A percentile compares a stretch with the other conserved stretches of the same genome.
Evolutionary conservation across 75 land plant genomes (phyloP).

Genomic region (Cryptomeria japonica): DNA sequence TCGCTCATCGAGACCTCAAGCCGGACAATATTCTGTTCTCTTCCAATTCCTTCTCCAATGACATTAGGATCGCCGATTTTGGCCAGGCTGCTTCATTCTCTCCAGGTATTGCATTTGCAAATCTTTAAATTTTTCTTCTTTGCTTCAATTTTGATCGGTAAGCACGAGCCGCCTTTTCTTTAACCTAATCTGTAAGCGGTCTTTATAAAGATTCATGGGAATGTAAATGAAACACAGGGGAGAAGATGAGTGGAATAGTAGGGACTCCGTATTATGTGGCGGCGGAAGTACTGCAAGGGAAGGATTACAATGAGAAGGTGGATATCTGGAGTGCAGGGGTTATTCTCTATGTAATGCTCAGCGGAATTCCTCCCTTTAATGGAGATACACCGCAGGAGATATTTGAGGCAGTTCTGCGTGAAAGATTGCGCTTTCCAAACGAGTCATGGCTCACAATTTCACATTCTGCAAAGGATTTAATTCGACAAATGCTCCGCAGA

Average conservation of each 20-base stretch:
- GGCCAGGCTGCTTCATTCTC: constrained; percentile 64
- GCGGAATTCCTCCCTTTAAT: too few species aligned
- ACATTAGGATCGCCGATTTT: constrained; percentile 48
- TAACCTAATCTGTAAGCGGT: constrained; percentile 13
- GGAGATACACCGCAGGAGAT: too few species aligned
- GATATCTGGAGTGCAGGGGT: too few species aligned
- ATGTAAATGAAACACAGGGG: neutral
- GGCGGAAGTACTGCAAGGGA: too few species aligned
- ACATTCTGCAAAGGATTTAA: constrained; percentile 25
- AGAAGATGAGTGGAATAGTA: constrained; percentile 43
- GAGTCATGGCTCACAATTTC: too few species aligned
- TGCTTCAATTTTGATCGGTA: neutral
- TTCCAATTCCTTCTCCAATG: too few species aligned
- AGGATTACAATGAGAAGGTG: too few species aligned
- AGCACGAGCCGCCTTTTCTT: constrained; percentile 44
- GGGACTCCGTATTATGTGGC: neutral
- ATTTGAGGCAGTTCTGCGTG: too few species aligned
- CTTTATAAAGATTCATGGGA: neutral
- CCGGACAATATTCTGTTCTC: too few species aligned
- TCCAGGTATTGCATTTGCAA: constrained; percentile 18
- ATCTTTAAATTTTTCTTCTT: neutral
- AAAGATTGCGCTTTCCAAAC: too few species aligned
- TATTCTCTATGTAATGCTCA: too few species aligned
- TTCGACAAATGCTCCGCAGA: constrained; percentile 57
- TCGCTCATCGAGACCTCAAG: too few species aligned